A percentile compares a stretch with the other conserved stretches of the same genome.
These are phyloP conservation scores for Fraxinus baroniana DNA, from an alignment of 305 asterid genomes.

Conservation along the genomic window DNA sequence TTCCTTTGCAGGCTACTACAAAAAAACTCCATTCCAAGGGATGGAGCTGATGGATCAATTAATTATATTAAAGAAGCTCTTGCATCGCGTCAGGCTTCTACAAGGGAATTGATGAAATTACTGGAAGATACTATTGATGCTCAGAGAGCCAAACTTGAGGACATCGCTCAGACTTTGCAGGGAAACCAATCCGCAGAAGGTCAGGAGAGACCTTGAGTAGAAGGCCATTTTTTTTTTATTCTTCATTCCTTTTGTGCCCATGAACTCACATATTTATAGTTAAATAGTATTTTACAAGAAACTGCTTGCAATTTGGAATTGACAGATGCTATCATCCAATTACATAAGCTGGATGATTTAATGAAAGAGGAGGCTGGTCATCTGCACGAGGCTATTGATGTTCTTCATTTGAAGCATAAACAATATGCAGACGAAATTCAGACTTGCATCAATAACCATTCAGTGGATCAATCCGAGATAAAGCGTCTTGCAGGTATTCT, in stretches of 20 bases:
- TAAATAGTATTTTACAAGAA: slow-evolving; percentile 9
- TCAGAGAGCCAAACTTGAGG: slow-evolving; percentile 63
- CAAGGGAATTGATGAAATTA: slow-evolving; percentile 67
- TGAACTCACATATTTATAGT: background rate
- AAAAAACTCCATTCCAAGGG: slow-evolving; percentile 37
- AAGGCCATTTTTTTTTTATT: slow-evolving; percentile 11
- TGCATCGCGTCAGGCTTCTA: slow-evolving; percentile 62
- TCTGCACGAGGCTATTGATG: slow-evolving; percentile 54
- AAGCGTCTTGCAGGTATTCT: slow-evolving; percentile 67
- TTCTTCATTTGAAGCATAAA: slow-evolving; percentile 68
- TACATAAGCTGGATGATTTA: slow-evolving; percentile 62
- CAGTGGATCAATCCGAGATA: slow-evolving; percentile 67
- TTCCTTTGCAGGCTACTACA: slow-evolving; percentile 77
- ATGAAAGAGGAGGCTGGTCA: slow-evolving; percentile 66
- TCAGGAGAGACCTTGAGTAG: slow-evolving; percentile 34
- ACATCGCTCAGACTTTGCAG: slow-evolving; percentile 47
- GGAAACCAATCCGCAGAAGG: slow-evolving; percentile 76
- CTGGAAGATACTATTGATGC: slow-evolving; percentile 65
- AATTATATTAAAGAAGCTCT: slow-evolving; percentile 60
- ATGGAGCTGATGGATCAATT: slow-evolving; percentile 42
- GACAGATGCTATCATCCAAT: slow-evolving; percentile 59
- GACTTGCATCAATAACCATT: slow-evolving; percentile 54
- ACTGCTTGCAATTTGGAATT: slow-evolving; percentile 23
- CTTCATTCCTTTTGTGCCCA: slow-evolving; percentile 12
- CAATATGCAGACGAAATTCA: slow-evolving; percentile 70